Evolutionary conservation across 495 filamentous ascomycete species (phyloP).

Genomic region (Penicillium tannophilum): DNA sequence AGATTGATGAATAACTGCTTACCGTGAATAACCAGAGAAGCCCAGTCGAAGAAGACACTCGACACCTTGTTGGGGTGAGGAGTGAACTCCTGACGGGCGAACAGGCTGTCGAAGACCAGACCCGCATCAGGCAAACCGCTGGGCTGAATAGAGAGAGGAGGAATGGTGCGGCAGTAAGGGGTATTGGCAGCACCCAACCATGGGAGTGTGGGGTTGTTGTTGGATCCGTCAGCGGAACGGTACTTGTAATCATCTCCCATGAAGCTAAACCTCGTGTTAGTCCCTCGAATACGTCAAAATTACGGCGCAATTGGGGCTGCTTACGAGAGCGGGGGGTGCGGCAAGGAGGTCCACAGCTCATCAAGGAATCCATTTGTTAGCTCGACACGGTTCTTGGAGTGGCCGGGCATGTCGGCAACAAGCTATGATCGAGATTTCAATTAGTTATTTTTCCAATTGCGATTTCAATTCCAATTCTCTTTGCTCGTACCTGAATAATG

Average conservation of each 20-base stretch:
- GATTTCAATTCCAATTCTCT: background rate
- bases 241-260: slow-evolving; percentile 68
- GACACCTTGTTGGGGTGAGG: slow-evolving; percentile 61
- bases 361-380: slow-evolving; percentile 71
- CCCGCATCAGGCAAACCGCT: slow-evolving; percentile 56
- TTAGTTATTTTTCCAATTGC: slow-evolving; percentile 1
- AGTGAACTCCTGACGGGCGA: slow-evolving; percentile 54
- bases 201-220: slow-evolving; percentile 60
- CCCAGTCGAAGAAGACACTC: slow-evolving; percentile 62
- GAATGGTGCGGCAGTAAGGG: slow-evolving; percentile 55
- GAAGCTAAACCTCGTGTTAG: slow-evolving; percentile 41
- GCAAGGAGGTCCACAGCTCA: slow-evolving; percentile 66
- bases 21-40: slow-evolving; percentile 59
- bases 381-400: slow-evolving; percentile 62
- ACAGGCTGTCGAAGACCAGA: slow-evolving; percentile 56
- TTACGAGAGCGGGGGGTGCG: slow-evolving; percentile 56
- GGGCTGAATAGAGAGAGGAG: slow-evolving; percentile 53
- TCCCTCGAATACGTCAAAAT: background rate
- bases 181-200: slow-evolving; percentile 59
- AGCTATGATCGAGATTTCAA: slow-evolving; percentile 40
- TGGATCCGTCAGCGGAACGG: slow-evolving; percentile 73
- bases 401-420: slow-evolving; percentile 62
- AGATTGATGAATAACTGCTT: slow-evolving; percentile 1
- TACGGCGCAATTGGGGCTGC: slow-evolving; percentile 4
- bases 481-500: slow-evolving; percentile 62